Evolutionary conservation across 2,329 filamentous ascomycete species (phyloP), one percentile per base, ranked within the genome.

Genomic region (Clonostachys rhizophaga): DNA sequence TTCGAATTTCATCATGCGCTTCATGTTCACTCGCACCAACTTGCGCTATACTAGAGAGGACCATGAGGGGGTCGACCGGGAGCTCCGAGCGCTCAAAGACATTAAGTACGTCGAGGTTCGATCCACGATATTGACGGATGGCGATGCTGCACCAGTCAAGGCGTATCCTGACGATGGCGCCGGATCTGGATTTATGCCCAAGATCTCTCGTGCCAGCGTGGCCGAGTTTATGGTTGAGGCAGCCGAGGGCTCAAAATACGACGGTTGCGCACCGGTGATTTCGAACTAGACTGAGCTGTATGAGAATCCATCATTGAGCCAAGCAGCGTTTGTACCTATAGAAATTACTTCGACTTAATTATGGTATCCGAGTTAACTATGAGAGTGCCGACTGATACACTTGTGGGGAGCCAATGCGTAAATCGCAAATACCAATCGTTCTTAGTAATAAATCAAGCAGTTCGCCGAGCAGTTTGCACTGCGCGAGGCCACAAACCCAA

Each of bases 31-130:
- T 35, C 57, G 70, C 37, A 70, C 64, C 43, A 71, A 71, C 50
- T 75, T 78, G 69, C 57, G 49, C 18, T 60, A 66, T 39, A 70
- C 69, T 47, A 65, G 68, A 40, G 58, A 67, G 6, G 76, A 77
- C 48, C 75, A 78, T 51, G 65, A 71, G 45, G 58, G 61, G 30
- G 66, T 74, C 18, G 70, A 72, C 36, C 45, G 56, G 33, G 65
- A 69, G 52, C 58, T 70, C 1, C 65, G 63, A 7, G 17, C n/a
- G 8, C 33, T 44, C 9, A 30, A 42, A 34, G 43, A 34, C 12
- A 42, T 49, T 30, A n/a, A 7, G 12, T 49, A n/a, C 52, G 68
- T 73, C 7, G 45, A 75, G 18, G 68, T 69, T 8, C 58, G 71
- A 6, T 70, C 73, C 7, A 59, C 60, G 3, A 65, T 73, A 47